Evolutionary conservation across 495 filamentous ascomycete species (phyloP), one percentile per base, ranked within the genome.

Genomic region (Penicillium taxi): DNA sequence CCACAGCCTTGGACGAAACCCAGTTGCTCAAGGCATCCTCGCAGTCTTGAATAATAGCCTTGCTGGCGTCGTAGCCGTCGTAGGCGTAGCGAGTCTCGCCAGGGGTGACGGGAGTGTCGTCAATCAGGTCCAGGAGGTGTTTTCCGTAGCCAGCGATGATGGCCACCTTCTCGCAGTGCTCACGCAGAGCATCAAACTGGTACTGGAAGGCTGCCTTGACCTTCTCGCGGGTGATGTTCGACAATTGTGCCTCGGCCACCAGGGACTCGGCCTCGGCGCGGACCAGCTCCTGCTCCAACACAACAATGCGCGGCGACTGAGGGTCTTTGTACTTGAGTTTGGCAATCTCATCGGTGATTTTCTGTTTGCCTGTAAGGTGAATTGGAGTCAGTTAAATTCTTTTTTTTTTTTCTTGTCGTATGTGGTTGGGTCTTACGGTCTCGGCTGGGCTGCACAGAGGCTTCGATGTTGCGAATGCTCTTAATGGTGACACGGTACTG

Each of bases 291-390:
- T 96, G 91, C 65, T 98, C 91, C 48, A 98, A 81, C 22, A 98
- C 88, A 35, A 94, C 87, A 35, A 98, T 96, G 60, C 86, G 88
- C 26, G 93, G 88, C 7, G 87, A 95, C 69, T 93, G 93, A 21
- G 91, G 91, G 59, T 98, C 93, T 69, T 96, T 96, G 78, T 96
- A 98, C 64, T 98, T 98, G 36, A 98, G 77, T 61, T 98, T 91
- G 12, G 91, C 90, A 48, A 98, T 96, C 52, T 96, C 86, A 57
- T 98, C 93, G 54, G 87, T 95, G 61, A 98, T 96, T 69, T 96
- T 98, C 63, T 98, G 91, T 66, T 98, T 98, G 56, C 88, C 87
- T 66, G 31, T 26, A 23, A 21, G 33, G 33, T 21, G 6, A n/a
- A 21, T 56, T 26, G 47, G 44, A 26, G 22, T 19, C 4, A 15